Evolutionary conservation across 169 alveolate species (phyloP), one percentile per base, ranked within the genome.

Genomic region (Eimeria sp.): DNA sequence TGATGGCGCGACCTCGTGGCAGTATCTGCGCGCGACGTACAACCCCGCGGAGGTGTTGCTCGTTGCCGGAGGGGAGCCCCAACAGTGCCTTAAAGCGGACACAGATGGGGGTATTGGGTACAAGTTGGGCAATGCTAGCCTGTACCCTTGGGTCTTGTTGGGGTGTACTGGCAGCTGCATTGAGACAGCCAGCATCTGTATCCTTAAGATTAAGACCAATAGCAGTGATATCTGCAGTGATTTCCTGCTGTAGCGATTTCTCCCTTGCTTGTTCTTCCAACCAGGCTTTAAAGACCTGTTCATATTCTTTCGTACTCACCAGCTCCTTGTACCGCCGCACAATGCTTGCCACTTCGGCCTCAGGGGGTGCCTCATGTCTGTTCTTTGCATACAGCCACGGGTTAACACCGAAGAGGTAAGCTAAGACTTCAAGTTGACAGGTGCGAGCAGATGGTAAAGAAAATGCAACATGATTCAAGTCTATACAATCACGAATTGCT

Each of bases 341-440:
- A n/a, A 90, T 73, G 3, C 22, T 45, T 16, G 95, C 78, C 20
- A 90, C 63, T 40, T 75, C 90, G 14, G 57, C 95, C 73, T 80
- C 63, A 4, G 51, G 40, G 18, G 95, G 95, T 25, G 95, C 95
- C 45, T 90, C 95, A 4, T 90, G 95, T 5, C 80, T 34, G n/a
- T 90, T 90, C 80, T 90, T 90, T 34, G 95, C 95, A 45, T 73
- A 90, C 22, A 43, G 20, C 95, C 95, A 90, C 25, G 95, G 95
- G 80, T 90, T 88, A 9, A 90, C 95, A 1, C 89, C 95, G 14
- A 90, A 80, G 30, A 90, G 54, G 47, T 90, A 90, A 3, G 95
- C n/a, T 22, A 90, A 49, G 5, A 90, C 63, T 40, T 90, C 95
- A 4, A 90, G 80, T 80, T 90, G 95, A 34, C 51, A 90, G 30